Base-by-base conservation (phyloP, 2,329 filamentous ascomycete genomes). In the Epichloe elymi region DNA sequence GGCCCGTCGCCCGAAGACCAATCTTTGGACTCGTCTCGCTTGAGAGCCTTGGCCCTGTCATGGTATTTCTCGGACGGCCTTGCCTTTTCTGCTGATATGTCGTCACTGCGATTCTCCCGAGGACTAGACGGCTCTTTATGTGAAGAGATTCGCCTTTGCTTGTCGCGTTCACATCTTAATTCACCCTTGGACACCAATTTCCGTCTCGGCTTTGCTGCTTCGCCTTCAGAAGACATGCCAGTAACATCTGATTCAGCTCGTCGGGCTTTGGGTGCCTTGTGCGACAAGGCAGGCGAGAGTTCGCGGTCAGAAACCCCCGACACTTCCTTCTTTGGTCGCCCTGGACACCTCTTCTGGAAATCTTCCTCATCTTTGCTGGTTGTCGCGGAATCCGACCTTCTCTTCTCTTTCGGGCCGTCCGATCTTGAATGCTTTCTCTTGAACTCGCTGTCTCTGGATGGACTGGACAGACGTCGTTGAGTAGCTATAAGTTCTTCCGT, bases 131-230 rank as follows among this genome's bases (percentile, higher is more conserved):
- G 70, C 39, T 80, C 76, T 55, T 76, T 75, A 26, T 74, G 54
- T 3, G 71, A 71, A 6, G 49, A 40, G 17, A 30, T 42, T 17
- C 80, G 76, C 17, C 79, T 70, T 56, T 80, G 76, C 61, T 75
- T 77, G 50, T 79, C 75, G 17, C 76, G 70, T 59, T 80, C 77
- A 10, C 76, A 76, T 54, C 79, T 78, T 39, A 82, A 64, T 51
- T 83, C 80, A 48, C 74, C 76, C 37, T 80, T 80, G 1, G 80
- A 83, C 19, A 84, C 72, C 11, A 85, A 70, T 59, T 83, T 85
- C 39, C 79, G 71, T 23, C 80, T 69, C 2, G 80, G 79, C 59
- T 83, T 84, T 20, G 71, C 62, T 8, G 74, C 63, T 60, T 81
- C 79, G 2, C 73, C 79, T 59, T 77, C 77, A 36, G 78, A 81